Conservation (phyloP, 2,329 filamentous ascomycete species). For the Clarireedia paspali region DNA sequence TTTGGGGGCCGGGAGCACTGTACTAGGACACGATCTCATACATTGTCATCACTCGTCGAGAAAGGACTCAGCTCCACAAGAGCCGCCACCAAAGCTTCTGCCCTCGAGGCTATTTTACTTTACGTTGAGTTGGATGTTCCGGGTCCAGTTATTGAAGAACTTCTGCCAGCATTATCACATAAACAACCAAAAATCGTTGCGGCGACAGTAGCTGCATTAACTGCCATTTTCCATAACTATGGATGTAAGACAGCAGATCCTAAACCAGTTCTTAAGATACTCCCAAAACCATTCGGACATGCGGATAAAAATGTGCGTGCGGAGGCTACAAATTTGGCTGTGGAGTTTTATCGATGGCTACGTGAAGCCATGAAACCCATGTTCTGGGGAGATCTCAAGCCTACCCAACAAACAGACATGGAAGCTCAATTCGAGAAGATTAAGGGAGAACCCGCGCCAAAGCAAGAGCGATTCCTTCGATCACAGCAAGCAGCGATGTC, state of each 20-base stretch:
- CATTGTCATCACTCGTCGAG: slow-evolving; percentile 74
- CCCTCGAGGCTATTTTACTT: slow-evolving; percentile 78
- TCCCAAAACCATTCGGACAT: slow-evolving; percentile 89
- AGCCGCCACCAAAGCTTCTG: slow-evolving; percentile 79
- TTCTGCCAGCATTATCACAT: slow-evolving; percentile 73
- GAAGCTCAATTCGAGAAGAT: slow-evolving; percentile 92
- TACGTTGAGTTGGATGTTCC: slow-evolving; percentile 86
- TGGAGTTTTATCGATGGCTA: slow-evolving; percentile 95
- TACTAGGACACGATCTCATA: slow-evolving; percentile 65
- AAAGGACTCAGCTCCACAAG: slow-evolving; percentile 85
- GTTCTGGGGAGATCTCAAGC: slow-evolving; percentile 93
- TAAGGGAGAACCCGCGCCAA: slow-evolving; percentile 78
- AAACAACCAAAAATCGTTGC: slow-evolving; percentile 88
- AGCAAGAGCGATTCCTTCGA: slow-evolving; percentile 81
- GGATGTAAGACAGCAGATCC: slow-evolving; percentile 92
- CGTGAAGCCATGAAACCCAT: slow-evolving; percentile 97
- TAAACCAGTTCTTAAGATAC: slow-evolving; percentile 77
- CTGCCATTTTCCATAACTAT: slow-evolving; percentile 83
- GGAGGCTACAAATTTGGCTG: slow-evolving; percentile 82
- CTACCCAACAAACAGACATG: slow-evolving; percentile 88
- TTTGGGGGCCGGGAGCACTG: slow-evolving; percentile 77
- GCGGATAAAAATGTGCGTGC: slow-evolving; percentile 97
- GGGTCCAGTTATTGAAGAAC: slow-evolving; percentile 80
- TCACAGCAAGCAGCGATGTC: slow-evolving; percentile 83
- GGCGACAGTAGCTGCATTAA: slow-evolving; percentile 67